A percentile compares a stretch with the other conserved stretches of the same genome.
These are phyloP conservation scores for Fusarium pseudograminearum DNA, from an alignment of 2,329 filamentous ascomycete genomes.

Conservation along the genomic window DNA sequence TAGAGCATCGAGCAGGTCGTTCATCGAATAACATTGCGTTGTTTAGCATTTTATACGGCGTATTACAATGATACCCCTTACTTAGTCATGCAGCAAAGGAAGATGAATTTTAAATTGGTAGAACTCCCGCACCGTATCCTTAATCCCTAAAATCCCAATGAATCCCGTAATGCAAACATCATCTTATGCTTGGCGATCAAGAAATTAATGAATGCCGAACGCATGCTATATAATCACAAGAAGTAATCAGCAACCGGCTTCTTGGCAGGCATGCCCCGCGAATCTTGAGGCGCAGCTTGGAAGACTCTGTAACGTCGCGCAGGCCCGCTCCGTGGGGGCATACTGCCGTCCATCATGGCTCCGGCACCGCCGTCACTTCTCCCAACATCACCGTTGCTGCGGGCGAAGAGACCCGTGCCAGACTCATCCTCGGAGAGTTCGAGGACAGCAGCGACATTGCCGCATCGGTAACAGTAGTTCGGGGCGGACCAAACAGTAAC, in stretches of 20 bases:
- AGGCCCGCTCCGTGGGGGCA: slow-evolving; percentile 70
- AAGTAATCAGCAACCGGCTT: slow-evolving; percentile 99
- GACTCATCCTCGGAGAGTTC: slow-evolving; percentile 89
- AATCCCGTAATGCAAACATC: slow-evolving; percentile 39
- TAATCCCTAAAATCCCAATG: slow-evolving; percentile 36
- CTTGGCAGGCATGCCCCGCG: slow-evolving; percentile 97
- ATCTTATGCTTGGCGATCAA: slow-evolving; percentile 18
- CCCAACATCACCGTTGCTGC: slow-evolving; percentile 77
- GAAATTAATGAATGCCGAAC: slow-evolving; percentile 4
- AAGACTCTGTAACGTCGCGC: slow-evolving; percentile 94
- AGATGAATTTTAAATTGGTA: slow-evolving; percentile 29
- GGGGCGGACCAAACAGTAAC: slow-evolving; percentile 99
- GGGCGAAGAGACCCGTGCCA: slow-evolving; percentile 76
- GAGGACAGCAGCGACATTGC: slow-evolving; percentile 94
- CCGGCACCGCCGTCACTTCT: slow-evolving; percentile 65
- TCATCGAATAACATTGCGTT: slow-evolving; percentile 7
- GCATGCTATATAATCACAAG: slow-evolving; percentile 61
- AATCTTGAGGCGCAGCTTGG: slow-evolving; percentile 95
- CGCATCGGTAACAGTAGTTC: slow-evolving; percentile 96
- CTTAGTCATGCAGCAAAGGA: slow-evolving; percentile 25
- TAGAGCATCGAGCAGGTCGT: neutral
- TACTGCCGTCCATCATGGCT: slow-evolving; percentile 62
- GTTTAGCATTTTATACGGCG: slow-evolving; percentile 33
- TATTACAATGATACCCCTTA: slow-evolving; percentile 33
- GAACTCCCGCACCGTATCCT: slow-evolving; percentile 44